Base-by-base conservation (phyloP, 176 grass and related monocot genomes). In the Musa itinerans region DNA sequence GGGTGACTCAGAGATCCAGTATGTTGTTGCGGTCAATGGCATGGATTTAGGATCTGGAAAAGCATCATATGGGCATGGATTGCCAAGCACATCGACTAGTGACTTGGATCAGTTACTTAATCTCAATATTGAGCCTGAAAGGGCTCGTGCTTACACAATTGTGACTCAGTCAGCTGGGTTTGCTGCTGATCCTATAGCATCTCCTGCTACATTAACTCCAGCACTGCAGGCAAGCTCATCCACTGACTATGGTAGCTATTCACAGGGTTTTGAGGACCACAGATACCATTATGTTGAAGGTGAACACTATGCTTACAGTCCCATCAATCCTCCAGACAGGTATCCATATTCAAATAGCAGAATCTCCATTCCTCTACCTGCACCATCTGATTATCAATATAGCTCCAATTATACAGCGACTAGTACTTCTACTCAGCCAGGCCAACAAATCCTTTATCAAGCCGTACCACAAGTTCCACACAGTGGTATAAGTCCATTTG, bases 11-110 rank as follows among this genome's bases (percentile, higher is more conserved):
- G 96, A 90, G 75, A 73, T 88, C 26, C 96, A 99, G 68, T 99
- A 89, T 86, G 82, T 99, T 86, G 88, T 83, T 81, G 96, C 96
- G 59, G 68, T 99, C 52, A 99, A 99, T 23, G 91, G 88, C 16
- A 84, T 99, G 63, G 89, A 92, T 77, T 85, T 79, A 5, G 83
- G 83, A 66, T 48, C 85, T 64, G 69, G 49, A 26, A 95, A 89
- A 63, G 43, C 80, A 51, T 87, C 78, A 19, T 86, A 87, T 64
- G 91, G 86, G 15, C 82, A 83, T 75, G 89, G 82, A 76, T 79
- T 90, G 59, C 69, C 68, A 69, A 86, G 83, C 79, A 74, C 77
- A 11, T 92, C 90, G 21, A 27, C 55, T 19, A 85, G 78, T 80
- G 87, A 95, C 58, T 62, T 84, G 23, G 89, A 91, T 49, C 86